Base-by-base conservation (phyloP, 352 stramenopile genomes). In the Globisporangium parvum region DNA sequence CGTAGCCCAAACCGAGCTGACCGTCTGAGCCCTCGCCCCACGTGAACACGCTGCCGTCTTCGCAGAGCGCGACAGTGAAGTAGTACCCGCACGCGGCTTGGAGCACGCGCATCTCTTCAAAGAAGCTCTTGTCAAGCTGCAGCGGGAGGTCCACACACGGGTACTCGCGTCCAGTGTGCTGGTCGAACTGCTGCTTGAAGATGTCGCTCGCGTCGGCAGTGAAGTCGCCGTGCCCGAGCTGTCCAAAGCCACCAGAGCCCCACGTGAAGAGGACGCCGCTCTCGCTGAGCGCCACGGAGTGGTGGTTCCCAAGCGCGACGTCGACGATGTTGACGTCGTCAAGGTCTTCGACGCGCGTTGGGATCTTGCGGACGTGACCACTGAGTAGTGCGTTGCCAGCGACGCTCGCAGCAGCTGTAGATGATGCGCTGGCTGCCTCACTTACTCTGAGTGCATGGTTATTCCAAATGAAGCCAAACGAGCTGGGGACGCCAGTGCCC, bases 21-120 rank as follows among this genome's bases (percentile, higher is more conserved):
- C 80, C 78, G 45, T 91, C 80, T 1, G 78, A 91, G 35, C 79
- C 81, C 62, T 91, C 79, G 0, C 81, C 81, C 77, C 79, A 91
- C 21, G 78, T 75, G 42, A 87, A 87, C 6, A 89, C 71, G 21
- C 70, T 83, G 3, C 75, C 80, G 42, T 91, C 84, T 41, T 88
- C 80, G n/a, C 75, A 77, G 39, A 92, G 53, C 9, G 69, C 78
- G 18, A 91, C 23, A 1, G 70, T 87, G 53, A 88, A 89, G 54
- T 88, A 89, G 53, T 87, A 80, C 0, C 81, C 80, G 39, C 84
- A 93, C 9, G 75, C 73, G n/a, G 93, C 58, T 57, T 90, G 70
- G 11, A 71, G 61, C 35, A 90, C 71, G 18, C 70, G 69, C 75
- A 88, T 87, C 39, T 88, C 80, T 46, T 88, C 80, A 20, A 91